Conservation (phyloP, 768 basidiomycete species). For the Suillus plorans region DNA sequence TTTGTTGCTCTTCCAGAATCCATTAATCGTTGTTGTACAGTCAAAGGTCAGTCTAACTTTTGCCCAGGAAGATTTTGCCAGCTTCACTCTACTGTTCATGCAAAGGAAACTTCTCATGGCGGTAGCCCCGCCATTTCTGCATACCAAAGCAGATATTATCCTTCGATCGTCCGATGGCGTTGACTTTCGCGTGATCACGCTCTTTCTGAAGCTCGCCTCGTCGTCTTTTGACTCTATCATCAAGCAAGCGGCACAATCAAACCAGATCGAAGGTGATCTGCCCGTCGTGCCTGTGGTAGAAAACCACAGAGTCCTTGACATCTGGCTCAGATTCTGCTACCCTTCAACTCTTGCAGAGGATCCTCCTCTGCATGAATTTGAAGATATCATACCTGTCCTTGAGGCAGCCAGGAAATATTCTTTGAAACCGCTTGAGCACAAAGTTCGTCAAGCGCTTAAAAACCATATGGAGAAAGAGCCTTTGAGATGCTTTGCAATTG, state of each 20-base stretch:
- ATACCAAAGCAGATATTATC: slow-evolving; percentile 34
- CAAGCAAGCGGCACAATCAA: slow-evolving; percentile 17
- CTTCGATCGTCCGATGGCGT: slow-evolving; percentile 37
- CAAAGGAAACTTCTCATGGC: background rate
- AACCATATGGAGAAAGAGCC: slow-evolving; percentile 17
- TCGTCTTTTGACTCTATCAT: slow-evolving; percentile 35
- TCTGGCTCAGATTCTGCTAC: slow-evolving; percentile 14
- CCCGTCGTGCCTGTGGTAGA: slow-evolving; percentile 11
- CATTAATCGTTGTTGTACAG: background rate
- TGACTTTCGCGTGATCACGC: slow-evolving; percentile 35
- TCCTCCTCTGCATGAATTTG: slow-evolving; percentile 4
- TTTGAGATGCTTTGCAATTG: slow-evolving; percentile 27
- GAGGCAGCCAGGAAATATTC: slow-evolving; percentile 8
- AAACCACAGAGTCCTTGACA: slow-evolving; percentile 11
- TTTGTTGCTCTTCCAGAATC: background rate
- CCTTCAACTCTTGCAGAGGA: slow-evolving; percentile 12
- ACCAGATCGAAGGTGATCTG: slow-evolving; percentile 9
- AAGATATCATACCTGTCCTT: slow-evolving; percentile 6
- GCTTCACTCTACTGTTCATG: background rate
- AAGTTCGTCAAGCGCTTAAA: slow-evolving; percentile 17
- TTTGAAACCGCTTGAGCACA: slow-evolving; percentile 7
- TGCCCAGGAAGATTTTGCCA: background rate
- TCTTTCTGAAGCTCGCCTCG: slow-evolving; percentile 37
- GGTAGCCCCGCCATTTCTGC: slow-evolving; percentile 29
- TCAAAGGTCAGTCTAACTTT: background rate